Conservation (phyloP, 352 stramenopile species). For the Phytopythium helicoides region DNA sequence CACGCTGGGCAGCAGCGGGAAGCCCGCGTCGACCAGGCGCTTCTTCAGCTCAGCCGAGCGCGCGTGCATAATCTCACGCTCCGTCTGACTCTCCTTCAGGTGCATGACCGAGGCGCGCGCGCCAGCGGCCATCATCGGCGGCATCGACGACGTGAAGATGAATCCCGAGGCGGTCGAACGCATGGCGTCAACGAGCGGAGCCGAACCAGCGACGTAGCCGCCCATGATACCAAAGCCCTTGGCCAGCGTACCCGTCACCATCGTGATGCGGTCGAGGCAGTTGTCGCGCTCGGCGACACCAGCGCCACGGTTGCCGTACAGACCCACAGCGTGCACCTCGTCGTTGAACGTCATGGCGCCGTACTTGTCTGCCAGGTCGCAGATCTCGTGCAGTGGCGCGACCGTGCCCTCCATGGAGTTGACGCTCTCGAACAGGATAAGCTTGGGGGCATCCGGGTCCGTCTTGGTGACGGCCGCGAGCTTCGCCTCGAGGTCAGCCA, state of each 20-base stretch:
- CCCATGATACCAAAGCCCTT: constrained; percentile 92
- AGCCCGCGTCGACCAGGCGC: constrained; percentile 76
- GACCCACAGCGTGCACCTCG: constrained; percentile 87
- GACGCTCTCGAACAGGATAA: constrained; percentile 86
- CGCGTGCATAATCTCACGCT: constrained; percentile 80
- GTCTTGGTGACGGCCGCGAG: constrained; percentile 42
- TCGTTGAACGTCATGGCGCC: constrained; percentile 92
- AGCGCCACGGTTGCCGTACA: constrained; percentile 86
- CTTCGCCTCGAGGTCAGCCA: constrained; percentile 74
- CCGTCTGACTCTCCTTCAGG: constrained; percentile 82
- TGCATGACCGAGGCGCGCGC: constrained; percentile 77
- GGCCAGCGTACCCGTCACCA: constrained; percentile 88
- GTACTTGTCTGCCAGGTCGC: constrained; percentile 88
- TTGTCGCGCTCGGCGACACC: constrained; percentile 87
- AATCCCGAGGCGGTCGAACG: constrained; percentile 84
- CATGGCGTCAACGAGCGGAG: constrained; percentile 85
- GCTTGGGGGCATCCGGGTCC: constrained; percentile 74
- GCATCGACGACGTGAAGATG: constrained; percentile 91
- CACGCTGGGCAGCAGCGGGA: constrained; percentile 83
- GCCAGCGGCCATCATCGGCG: constrained; percentile 80
- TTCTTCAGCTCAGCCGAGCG: constrained; percentile 85
- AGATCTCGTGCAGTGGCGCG: constrained; percentile 83
- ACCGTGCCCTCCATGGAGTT: constrained; percentile 90
- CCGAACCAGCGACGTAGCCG: constrained; percentile 87
- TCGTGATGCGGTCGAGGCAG: constrained; percentile 83